A percentile compares a stretch with the other conserved stretches of the same genome.
Evolutionary conservation across 1,139 yeast species (phyloP).

Genomic region (Yamadazyma sp.): DNA sequence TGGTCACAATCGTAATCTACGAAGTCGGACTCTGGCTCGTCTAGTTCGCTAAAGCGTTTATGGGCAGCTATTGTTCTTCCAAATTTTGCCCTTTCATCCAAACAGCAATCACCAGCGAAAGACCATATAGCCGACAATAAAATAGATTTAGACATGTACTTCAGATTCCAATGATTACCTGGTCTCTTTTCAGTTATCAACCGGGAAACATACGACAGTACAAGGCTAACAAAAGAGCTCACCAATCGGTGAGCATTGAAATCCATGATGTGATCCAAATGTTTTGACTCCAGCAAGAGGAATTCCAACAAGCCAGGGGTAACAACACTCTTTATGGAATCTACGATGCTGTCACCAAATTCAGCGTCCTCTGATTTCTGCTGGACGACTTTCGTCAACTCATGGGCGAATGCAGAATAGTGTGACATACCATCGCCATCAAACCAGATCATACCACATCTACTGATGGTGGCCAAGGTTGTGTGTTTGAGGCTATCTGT

Average conservation of each 20-base stretch:
- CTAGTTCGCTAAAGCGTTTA: constrained; percentile 17
- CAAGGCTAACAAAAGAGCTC: constrained; percentile 32
- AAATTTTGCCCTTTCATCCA: constrained; percentile 41
- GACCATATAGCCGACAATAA: constrained; percentile 63
- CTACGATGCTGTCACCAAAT: neutral
- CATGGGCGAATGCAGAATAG: constrained; percentile 19
- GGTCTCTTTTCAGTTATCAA: neutral
- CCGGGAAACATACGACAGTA: neutral
- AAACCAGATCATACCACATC: constrained; percentile 90
- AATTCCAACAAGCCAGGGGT: neutral
- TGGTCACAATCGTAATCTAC: constrained; percentile 48
- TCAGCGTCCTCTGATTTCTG: neutral
- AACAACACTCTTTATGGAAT: neutral
- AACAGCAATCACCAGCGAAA: constrained; percentile 59
- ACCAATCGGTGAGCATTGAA: constrained; percentile 40
- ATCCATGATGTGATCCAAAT: constrained; percentile 55
- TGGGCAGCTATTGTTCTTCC: constrained; percentile 27
- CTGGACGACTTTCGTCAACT: constrained; percentile 1
- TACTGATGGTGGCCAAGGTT: constrained; percentile 88
- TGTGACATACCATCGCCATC: constrained; percentile 26
- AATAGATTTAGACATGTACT: constrained; percentile 37
- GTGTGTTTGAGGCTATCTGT: constrained; percentile 65
- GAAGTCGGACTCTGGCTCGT: constrained; percentile 10
- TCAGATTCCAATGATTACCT: neutral
- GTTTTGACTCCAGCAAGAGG: neutral